phyloP scores from a whole-genome alignment of 2,329 filamentous ascomycete genomes.

The Fusarium sp. region DNA sequence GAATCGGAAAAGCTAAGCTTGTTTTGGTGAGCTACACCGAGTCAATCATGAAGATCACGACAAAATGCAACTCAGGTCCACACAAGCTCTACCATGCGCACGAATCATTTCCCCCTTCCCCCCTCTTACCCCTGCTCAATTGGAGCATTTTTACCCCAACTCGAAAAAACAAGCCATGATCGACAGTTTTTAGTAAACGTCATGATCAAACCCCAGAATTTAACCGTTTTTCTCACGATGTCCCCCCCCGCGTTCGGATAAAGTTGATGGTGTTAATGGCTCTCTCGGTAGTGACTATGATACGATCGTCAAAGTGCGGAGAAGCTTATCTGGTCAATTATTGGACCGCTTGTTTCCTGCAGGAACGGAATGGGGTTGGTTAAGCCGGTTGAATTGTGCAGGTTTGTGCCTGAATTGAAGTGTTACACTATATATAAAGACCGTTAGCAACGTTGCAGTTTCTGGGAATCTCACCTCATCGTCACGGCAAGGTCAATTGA shows the following conservation, averaged over 20 bases:
- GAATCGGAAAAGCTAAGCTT: conserved; percentile 1
- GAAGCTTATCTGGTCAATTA: not conserved
- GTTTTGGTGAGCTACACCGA: conserved; percentile 3
- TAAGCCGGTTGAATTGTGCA: not conserved
- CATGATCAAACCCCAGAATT: conserved; percentile 23
- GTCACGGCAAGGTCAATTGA: not conserved
- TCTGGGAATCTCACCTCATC: not conserved
- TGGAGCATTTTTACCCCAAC: conserved; percentile 7
- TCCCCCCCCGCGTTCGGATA: conserved; percentile 20
- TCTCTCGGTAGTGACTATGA: conserved; percentile 4
- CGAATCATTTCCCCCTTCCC: conserved; percentile 11
- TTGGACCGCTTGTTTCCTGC: conserved; percentile 29
- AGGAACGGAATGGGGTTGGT: not conserved
- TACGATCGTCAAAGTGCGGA: conserved; percentile 28
- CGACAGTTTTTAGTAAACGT: conserved; percentile 16
- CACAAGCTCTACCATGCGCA: conserved; percentile 17
- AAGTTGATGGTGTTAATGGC: conserved; percentile 4
- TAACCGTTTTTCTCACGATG: conserved; percentile 1
- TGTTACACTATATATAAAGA: conserved; percentile 1
- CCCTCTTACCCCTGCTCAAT: not conserved
- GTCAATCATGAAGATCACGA: conserved; percentile 1
- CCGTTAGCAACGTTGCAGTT: not conserved
- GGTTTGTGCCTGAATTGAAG: not conserved
- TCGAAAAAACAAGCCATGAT: conserved; percentile 11
- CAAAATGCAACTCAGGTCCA: conserved; percentile 14